These are phyloP conservation scores for Chloris gayana DNA, from an alignment of 176 grass and related monocot species.

Conservation along the genomic window DNA sequence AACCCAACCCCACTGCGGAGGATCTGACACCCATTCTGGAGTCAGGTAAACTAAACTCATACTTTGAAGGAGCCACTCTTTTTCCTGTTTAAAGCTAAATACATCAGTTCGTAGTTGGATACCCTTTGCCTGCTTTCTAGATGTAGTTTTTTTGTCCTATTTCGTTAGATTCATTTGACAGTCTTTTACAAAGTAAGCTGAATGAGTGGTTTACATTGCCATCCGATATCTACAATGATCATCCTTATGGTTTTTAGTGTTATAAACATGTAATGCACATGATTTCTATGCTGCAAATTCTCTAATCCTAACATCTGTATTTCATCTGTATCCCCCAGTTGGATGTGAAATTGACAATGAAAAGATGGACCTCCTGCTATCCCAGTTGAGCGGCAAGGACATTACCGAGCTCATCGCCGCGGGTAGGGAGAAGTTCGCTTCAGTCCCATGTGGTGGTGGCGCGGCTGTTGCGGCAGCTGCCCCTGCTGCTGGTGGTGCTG, in stretches of 20 bases:
- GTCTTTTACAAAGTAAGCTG: neutral
- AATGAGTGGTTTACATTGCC: neutral
- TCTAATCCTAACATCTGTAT: neutral
- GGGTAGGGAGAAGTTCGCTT: constrained; percentile 67
- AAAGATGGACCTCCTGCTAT: constrained; percentile 48
- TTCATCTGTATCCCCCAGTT: constrained; percentile 6
- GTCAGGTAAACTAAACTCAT: constrained; percentile 32
- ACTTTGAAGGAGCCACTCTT: neutral
- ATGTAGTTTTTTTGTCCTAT: neutral
- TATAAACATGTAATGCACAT: neutral
- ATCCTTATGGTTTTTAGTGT: neutral
- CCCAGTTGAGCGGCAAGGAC: constrained; percentile 57
- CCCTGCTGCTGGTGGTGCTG: constrained; percentile 31
- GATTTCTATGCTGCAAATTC: neutral
- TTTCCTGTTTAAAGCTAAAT: neutral
- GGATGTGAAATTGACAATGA: constrained; percentile 54
- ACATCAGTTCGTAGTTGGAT: neutral
- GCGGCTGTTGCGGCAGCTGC: constrained; percentile 35
- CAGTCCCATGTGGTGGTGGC: constrained; percentile 48
- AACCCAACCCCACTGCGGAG: constrained; percentile 35
- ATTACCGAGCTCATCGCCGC: constrained; percentile 59
- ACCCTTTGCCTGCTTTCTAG: neutral
- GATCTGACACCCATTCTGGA: constrained; percentile 44
- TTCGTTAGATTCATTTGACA: neutral
- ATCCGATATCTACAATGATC: neutral